Evolutionary conservation across 2,329 filamentous ascomycete genomes (phyloP), one percentile per base, ranked within the genome.

Genomic region (Dendrostoma leiphaemia): DNA sequence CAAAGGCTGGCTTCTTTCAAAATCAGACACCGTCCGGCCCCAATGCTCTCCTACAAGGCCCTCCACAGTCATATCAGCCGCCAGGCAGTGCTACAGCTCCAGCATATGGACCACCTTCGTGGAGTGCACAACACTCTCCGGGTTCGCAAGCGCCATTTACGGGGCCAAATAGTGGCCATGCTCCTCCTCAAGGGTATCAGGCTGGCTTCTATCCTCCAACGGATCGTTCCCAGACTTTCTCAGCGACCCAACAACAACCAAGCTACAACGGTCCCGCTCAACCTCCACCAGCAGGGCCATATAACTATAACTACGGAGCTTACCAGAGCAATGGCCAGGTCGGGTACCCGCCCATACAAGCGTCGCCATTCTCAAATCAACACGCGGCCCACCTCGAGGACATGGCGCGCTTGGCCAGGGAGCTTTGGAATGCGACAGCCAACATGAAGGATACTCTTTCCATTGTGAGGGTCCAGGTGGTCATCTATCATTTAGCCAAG

Each of bases 401-500:
- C 43, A 70, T 89, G 56, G 76, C 78, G 9, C 73, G 70, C 38
- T 76, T 79, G 63, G 80, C 83, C 4, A 77, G 81, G 55, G 80
- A 83, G 23, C 69, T 87, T 32, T 92, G 88, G 86, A 79, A 80
- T 58, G 70, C 74, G 21, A 79, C 85, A 2, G 77, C 77, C 7
- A 76, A 76, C 3, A 73, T 90, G 58, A 82, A 82, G 60, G 79
- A 84, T 48, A 69, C 90, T 15, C 79, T 84, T 13, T 79, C 80
- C 35, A 80, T 79, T 56, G 75, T 89, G 44, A 83, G 84, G 60
- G 75, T 89, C 15, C 81, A 81, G 56, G 78, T 84, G 44, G 74
- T 89, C 9, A 76, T 92, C 38, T 77, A 87, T 63, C 83, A 88
- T 64, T 71, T 85, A 48, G 75, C 80, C 53, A 76, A 77, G 51